Base-by-base conservation (phyloP, 2,329 filamentous ascomycete genomes). In the Fusarium humuli region DNA sequence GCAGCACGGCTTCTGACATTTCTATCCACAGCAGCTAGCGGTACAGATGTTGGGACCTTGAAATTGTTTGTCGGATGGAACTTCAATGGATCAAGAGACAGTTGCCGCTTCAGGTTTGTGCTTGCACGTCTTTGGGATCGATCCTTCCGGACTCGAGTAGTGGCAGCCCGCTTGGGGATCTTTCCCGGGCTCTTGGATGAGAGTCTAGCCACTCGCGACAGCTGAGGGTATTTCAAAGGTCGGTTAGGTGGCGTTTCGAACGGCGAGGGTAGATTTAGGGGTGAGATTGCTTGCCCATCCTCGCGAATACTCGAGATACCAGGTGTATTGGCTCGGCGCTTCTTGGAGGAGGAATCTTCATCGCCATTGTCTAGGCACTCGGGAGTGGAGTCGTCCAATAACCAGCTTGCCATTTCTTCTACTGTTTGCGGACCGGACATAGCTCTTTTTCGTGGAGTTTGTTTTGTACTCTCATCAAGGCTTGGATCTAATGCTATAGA, bases 321-420 rank as follows among this genome's bases (percentile, higher is more conserved):
- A 27, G 34, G 49, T 18, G 59, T 62, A 32, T 59, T 62, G 12
- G 57, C 20, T 32, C 57, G 57, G 9, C 48, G 50, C 34, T 72
- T 67, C 16, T 58, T 55, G 30, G 53, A 56, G 20, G 60, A 57
- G 37, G 45, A 30, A 25, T 61, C 50, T 27, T 52, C 37, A 23
- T 47, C 34, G 5, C 42, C 57, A 14, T 49, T 45, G 18, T 69
- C 63, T 23, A 54, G 52, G 12, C 59, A 44, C 22, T 60, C 58
- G 7, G 53, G 34, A 14, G 56, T 69, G 27, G 73, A 74, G 53
- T 77, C 72, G 11, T 77, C 77, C 6, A 79, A 54, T 3, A 78
- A 54, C 30, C 73, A 73, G 30, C 77, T 79, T n/a, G 77, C 77
- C 55, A 79, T 74, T 50, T 74, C 71, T 9, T 77, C 74, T 22